Base-by-base conservation (phyloP, 345 rosid species). In the Chamaenerion angustifolium region DNA sequence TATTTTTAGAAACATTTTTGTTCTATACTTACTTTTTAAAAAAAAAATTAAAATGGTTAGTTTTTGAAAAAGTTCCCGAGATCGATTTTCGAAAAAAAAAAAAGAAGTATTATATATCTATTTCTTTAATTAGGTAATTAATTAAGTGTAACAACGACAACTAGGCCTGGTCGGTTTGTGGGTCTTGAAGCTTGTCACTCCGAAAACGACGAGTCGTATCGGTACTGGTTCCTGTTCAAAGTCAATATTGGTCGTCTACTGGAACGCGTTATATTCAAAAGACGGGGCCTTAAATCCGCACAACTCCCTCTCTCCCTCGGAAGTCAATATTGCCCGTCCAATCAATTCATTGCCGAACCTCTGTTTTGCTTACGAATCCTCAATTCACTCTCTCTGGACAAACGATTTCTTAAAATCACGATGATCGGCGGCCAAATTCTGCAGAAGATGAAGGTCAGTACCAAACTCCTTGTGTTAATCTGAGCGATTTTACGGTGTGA, bases 341-440 rank as follows among this genome's bases (percentile, higher is more conserved):
- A 12, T 49, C 19, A 7, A 16, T 16, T 27, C 8, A 3, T 48
- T 48, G 15, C 11, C 12, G 14, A 12, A 12, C 2, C 47, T 16
- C 47, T 44, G 8, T 44, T 16, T 16, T 16, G n/a, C 16, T 16
- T 16, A 3, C 16, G 16, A 12, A 14, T 44, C 6, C 23, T 10
- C 40, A 17, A 13, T 11, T 18, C 11, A 21, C 3, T n/a, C 43
- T 12, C 4, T 9, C 6, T 35, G 21, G 40, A 19, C 46, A 16
- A 15, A 31, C 48, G 8, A 23, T 43, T 19, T n/a, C 9, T n/a
- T 35, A 42, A 3, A 7, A 31, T 27, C 68, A 46, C 25, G 69
- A 85, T 79, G 90, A 53, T 62, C 43, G 78, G 89, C 65, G 68
- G 54, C 57, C 86, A 82, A 50, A 79, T 85, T 76, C 75, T 85